A percentile compares a stretch with the other conserved stretches of the same genome.
Conservation (phyloP, 2,329 filamentous ascomycete genomes). For the Lasiodiplodia sp. region DNA sequence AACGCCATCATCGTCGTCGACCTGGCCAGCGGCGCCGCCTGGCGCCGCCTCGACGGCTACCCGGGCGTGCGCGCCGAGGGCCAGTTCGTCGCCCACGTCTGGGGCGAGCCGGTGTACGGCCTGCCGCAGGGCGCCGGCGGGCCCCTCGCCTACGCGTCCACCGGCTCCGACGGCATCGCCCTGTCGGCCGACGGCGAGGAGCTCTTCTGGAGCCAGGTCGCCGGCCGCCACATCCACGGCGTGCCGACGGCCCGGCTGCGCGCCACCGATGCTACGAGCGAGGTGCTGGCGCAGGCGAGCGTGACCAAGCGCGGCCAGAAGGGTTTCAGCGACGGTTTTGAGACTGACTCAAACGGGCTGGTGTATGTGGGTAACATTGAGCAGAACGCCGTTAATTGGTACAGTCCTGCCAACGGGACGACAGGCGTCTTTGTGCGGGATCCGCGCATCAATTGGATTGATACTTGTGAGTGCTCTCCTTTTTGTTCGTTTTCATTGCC, state of each 20-base stretch:
- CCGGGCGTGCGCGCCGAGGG: conserved; percentile 50
- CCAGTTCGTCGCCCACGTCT: conserved; percentile 58
- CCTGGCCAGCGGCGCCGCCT: conserved; percentile 57
- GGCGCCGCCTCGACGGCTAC: conserved; percentile 58
- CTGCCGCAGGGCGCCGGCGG: conserved; percentile 42
- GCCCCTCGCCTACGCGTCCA: conserved; percentile 49
- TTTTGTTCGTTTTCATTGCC: conserved; percentile 23
- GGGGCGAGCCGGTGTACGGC: conserved; percentile 57
- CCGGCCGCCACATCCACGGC: conserved; percentile 54
- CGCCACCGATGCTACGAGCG: conserved; percentile 47
- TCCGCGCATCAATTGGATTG: conserved; percentile 58
- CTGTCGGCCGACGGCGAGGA: conserved; percentile 57
- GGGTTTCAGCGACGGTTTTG: conserved; percentile 60
- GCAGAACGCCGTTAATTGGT: conserved; percentile 55
- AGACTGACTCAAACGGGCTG: conserved; percentile 59
- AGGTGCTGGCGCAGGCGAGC: conserved; percentile 54
- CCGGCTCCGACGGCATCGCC: conserved; percentile 61
- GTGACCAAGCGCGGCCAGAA: conserved; percentile 56
- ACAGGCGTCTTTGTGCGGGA: conserved; percentile 55
- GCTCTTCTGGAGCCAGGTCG: conserved; percentile 57
- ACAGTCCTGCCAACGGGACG: conserved; percentile 55
- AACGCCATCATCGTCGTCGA: conserved; percentile 61
- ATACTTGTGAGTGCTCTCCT: conserved; percentile 48
- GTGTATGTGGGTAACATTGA: conserved; percentile 61
- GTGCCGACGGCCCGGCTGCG: conserved; percentile 55